Evolutionary conservation across 306 rosid species (phyloP).

Genomic region (Ochetophila trinervis): DNA sequence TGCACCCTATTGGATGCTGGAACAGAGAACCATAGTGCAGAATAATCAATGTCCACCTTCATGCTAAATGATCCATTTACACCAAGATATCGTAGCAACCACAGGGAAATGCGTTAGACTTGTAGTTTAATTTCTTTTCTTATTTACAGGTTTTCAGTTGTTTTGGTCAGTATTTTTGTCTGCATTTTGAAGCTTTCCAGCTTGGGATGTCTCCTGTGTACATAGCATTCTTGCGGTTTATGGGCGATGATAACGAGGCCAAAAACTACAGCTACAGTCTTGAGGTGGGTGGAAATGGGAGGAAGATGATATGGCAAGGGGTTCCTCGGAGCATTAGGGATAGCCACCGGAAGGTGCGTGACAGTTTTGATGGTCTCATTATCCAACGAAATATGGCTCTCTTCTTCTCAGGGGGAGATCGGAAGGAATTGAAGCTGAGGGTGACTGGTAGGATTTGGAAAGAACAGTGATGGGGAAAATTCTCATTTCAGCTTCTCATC

Average conservation of each 20-base stretch:
- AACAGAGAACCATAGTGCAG: no score
- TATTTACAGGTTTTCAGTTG: conserved; percentile 78
- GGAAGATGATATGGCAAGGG: conserved; percentile 93
- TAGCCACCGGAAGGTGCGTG: conserved; percentile 80
- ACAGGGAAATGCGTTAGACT: background rate
- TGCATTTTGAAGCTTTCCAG: conserved; percentile 92
- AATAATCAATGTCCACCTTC: no score
- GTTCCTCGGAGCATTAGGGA: conserved; percentile 89
- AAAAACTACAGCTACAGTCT: conserved; percentile 87
- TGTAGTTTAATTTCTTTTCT: conserved; percentile 8
- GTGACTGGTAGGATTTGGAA: conserved; percentile 95
- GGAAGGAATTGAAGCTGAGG: conserved; percentile 80
- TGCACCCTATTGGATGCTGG: background rate
- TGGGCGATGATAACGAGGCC: conserved; percentile 89
- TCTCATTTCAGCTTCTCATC: conserved; percentile 18
- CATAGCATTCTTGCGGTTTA: conserved; percentile 85
- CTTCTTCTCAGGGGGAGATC: conserved; percentile 71
- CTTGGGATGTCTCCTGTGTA: conserved; percentile 87
- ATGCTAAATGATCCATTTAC: no score
- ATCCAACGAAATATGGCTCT: conserved; percentile 92
- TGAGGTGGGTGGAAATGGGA: conserved; percentile 90
- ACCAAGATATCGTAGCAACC: background rate
- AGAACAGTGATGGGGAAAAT: conserved; percentile 47
- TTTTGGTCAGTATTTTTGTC: conserved; percentile 82
- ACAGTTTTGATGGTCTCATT: conserved; percentile 86